These are phyloP conservation scores for Hippophae rhamnoides DNA, from an alignment of 306 rosid species.

Conservation along the genomic window DNA sequence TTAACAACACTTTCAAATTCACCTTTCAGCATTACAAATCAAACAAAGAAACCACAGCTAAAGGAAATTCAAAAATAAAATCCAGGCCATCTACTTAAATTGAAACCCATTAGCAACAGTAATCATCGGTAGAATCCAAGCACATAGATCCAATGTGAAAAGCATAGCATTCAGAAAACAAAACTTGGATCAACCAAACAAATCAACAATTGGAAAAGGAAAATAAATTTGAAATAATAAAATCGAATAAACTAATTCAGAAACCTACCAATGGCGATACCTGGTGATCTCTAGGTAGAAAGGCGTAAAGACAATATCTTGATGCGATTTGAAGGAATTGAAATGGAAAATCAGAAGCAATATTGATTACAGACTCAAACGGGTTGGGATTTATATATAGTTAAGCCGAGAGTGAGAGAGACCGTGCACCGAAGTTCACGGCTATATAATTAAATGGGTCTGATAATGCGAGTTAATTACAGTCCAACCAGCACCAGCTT, in stretches of 20 bases:
- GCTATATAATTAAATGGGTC: constrained; percentile 1
- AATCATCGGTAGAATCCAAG: not conserved
- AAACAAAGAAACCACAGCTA: not conserved
- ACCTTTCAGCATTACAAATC: constrained; percentile 2
- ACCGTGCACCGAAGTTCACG: constrained; percentile 11
- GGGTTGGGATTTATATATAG: constrained; percentile 16
- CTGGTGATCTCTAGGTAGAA: constrained; percentile 16
- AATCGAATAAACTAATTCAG: not conserved
- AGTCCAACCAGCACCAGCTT: not conserved
- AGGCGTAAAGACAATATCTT: not conserved
- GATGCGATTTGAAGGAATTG: not conserved
- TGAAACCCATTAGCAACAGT: not conserved
- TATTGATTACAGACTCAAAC: not conserved
- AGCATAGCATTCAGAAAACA: constrained; percentile 1
- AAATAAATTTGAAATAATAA: not conserved
- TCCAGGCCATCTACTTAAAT: constrained; percentile 7
- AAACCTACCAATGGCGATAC: constrained; percentile 35
- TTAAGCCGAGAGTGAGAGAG: constrained; percentile 20
- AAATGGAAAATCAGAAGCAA: constrained; percentile 3
- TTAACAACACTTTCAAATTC: constrained; percentile 8
- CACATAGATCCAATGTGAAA: constrained; percentile 35
- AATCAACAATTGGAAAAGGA: not conserved
- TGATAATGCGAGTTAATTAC: not conserved
- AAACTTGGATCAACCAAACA: not conserved
- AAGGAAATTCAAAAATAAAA: constrained; percentile 1